Evolutionary conservation across 352 stramenopile species (phyloP), one percentile per base, ranked within the genome.

Genomic region (Globisporangium megalacanthum): DNA sequence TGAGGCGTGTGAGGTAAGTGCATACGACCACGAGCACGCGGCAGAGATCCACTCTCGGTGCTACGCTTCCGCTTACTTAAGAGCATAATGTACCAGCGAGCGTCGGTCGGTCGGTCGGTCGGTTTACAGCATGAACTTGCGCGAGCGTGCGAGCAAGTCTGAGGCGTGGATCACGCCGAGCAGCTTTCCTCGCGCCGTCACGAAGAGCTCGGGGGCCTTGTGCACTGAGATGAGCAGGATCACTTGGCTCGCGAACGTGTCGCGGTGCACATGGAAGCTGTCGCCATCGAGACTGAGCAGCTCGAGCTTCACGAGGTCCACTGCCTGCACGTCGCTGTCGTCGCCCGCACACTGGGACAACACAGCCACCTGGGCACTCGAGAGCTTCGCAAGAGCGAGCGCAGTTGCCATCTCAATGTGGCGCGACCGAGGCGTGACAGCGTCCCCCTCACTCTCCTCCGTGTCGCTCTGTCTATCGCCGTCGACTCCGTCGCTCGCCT

Each of bases 161-260:
- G 77, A 64, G 0, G 79, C 82, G 56, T 90, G 77, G 46, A 92
- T 86, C 31, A 87, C 72, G 3, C 82, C 82, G 6, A 90, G 74
- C 11, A 92, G 62, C 59, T 79, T 87, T 6, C 82, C 82, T 20
- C 77, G 70, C n/a, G 78, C 66, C 0, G 82, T 92, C 44, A 92
- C 80, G 35, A 88, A 90, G 0, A 92, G 60, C 61, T 89, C 69
- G 4, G 79, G 78, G 17, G 69, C 76, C 54, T 92, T 92, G 68
- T 92, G 78, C 39, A 90, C 76, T 42, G 82, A 87, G 48, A 92
- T 84, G 44, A 90, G 71, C n/a, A 92, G 56, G 14, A 92, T 81
- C 35, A 88, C 76, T 47, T 89, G 80, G 36, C 76, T 88, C 49
- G 78, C 79, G 46, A 69, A 85, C 19, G 78, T 84, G 29, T 87